Percentiles rank a stretch among this genome's conserved stretches.
These are phyloP conservation scores for Colletotrichum sp. DNA, from an alignment of 2,329 filamentous ascomycete species.

Conservation along the genomic window DNA sequence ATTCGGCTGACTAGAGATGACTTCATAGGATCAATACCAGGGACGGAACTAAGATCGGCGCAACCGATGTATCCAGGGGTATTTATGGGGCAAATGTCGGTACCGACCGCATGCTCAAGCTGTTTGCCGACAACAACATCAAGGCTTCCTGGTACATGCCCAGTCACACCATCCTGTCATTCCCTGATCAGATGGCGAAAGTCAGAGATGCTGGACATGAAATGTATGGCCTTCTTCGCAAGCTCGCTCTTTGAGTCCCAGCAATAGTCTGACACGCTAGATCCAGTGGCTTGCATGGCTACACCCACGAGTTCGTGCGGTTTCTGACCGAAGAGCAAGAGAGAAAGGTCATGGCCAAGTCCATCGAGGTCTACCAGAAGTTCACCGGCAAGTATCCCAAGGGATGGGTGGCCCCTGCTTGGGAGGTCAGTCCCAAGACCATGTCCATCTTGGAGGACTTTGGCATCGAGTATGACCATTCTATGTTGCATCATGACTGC, in stretches of 20 bases:
- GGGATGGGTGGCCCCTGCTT: constrained; percentile 49
- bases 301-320: constrained; percentile 24
- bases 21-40: not conserved
- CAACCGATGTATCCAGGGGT: constrained; percentile 21
- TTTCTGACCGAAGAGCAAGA: constrained; percentile 22
- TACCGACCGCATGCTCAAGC: constrained; percentile 23
- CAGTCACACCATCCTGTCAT: constrained; percentile 23
- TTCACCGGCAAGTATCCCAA: constrained; percentile 43
- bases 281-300: constrained; percentile 21
- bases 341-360: constrained; percentile 23
- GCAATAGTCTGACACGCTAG: not conserved
- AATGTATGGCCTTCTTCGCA: not conserved
- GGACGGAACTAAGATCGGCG: not conserved
- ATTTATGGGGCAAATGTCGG: constrained; percentile 23
- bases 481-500: constrained; percentile 53
- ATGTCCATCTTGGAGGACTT: constrained; percentile 43
- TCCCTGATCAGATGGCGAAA: constrained; percentile 24
- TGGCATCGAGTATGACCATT: constrained; percentile 51
- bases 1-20: not conserved
- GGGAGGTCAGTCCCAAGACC: constrained; percentile 40
- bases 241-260: not conserved
- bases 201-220: constrained; percentile 24
- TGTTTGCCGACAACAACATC: constrained; percentile 22
- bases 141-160: constrained; percentile 25
- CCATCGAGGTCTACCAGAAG: constrained; percentile 20